Base-by-base conservation (phyloP, 1,139 yeast species). In the Magnusiomyces tetraspermus region DNA sequence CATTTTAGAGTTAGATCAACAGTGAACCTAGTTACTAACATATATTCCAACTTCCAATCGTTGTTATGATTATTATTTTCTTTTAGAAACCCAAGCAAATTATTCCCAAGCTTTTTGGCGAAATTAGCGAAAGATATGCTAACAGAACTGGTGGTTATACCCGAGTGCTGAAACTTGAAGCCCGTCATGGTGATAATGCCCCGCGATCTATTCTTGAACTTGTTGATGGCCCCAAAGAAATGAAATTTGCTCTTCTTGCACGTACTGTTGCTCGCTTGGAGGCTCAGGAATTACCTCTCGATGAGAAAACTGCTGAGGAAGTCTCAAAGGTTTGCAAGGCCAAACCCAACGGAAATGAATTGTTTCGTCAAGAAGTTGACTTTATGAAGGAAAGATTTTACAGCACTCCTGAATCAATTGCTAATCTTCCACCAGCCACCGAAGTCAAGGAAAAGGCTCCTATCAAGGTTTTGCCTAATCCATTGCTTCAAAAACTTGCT, bases 141-240 rank as follows among this genome's bases (percentile, higher is more conserved):
- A 64, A 70, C 33, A 77, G 96, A 68, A 66, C 71, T 0, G 86
- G 88, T 57, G 97, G 97, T 1, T 92, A 83, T 71, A 89, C 97
- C 15, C 78, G 98, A 59, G 80, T 90, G 55, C 72, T 90, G 60
- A 82, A 80, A 61, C 73, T 94, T 58, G 97, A 92, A 67, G 89
- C 94, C 33, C 76, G 98, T 61, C 70, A 84, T 51, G 94, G 92
- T 60, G 98, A 94, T 67, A 85, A 83, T 59, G 96, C 97, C 0
- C 92, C 94, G 23, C 92, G 86, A 76, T 83, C 95, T 1, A 83
- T 92, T 17, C 67, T 94, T 53, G 98, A 94, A 68, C 74, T 94
- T 51, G 95, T 92, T 1, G 96, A 86, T 60, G 82, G 85, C 13
- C 78, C 78, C 31, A 77, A 80, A 60, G 96, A 88, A 64, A 77